These are phyloP conservation scores for Fistulinella prunicolor DNA, from an alignment of 768 basidiomycete genomes.

Conservation along the genomic window DNA sequence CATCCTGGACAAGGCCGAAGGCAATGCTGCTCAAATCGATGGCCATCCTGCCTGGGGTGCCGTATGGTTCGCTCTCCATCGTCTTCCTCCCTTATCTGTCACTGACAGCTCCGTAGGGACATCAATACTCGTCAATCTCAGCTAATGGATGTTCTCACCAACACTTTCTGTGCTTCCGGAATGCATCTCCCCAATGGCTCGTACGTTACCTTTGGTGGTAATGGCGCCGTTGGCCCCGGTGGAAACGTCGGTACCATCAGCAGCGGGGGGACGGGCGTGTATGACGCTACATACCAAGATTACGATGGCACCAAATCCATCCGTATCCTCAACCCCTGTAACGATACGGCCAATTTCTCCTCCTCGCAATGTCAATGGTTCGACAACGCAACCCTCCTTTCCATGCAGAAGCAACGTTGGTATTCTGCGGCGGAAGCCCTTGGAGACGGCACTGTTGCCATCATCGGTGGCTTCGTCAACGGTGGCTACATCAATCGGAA, in stretches of 20 bases:
- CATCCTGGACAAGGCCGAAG: constrained; percentile 89
- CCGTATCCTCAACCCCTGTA: constrained; percentile 80
- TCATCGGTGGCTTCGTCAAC: constrained; percentile 78
- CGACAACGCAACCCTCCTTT: constrained; percentile 57
- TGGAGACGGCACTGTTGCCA: constrained; percentile 70
- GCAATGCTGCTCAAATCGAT: constrained; percentile 61
- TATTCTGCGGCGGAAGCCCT: constrained; percentile 75
- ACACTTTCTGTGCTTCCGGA: constrained; percentile 80
- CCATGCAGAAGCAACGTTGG: constrained; percentile 72
- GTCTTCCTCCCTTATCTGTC: neutral
- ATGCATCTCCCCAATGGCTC: constrained; percentile 81
- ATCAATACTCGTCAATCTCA: constrained; percentile 18
- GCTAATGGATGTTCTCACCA: constrained; percentile 48
- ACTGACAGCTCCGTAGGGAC: constrained; percentile 17
- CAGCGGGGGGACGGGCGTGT: constrained; percentile 45
- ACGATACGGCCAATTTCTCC: constrained; percentile 42
- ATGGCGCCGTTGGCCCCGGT: constrained; percentile 66
- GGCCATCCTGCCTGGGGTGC: constrained; percentile 75
- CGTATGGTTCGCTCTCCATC: constrained; percentile 46
- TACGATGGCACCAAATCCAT: constrained; percentile 79
- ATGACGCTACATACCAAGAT: constrained; percentile 69
- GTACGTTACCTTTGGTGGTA: constrained; percentile 73
- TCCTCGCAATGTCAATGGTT: constrained; percentile 65
- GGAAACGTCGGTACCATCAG: constrained; percentile 58
- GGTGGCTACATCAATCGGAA: constrained; percentile 82